phyloP scores from a whole-genome alignment of 2,329 filamentous ascomycete species.

The Boeremia lycopersici region DNA sequence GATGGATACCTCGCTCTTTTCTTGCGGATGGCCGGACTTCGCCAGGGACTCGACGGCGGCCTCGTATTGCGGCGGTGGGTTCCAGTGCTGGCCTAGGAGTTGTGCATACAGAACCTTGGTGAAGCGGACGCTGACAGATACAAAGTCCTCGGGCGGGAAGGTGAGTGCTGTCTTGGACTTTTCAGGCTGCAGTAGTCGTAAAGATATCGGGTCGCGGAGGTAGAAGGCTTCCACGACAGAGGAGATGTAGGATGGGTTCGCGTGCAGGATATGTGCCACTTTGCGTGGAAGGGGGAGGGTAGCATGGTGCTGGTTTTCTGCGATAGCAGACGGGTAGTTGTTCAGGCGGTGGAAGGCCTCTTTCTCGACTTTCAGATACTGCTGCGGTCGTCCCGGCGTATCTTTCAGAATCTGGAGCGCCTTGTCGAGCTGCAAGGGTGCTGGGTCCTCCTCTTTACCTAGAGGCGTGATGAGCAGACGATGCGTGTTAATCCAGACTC shows the following conservation, averaged over 20 bases:
- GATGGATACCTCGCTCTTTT: slow-evolving; percentile 74
- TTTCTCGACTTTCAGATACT: slow-evolving; percentile 76
- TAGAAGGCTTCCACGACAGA: slow-evolving; percentile 92
- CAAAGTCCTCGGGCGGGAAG: slow-evolving; percentile 80
- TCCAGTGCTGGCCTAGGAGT: slow-evolving; percentile 82
- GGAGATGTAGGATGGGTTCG: slow-evolving; percentile 75
- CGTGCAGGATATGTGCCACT: slow-evolving; percentile 78
- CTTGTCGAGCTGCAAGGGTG: slow-evolving; percentile 64
- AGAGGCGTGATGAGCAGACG: slow-evolving; percentile 75
- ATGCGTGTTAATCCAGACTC: slow-evolving; percentile 85
- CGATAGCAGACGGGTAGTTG: slow-evolving; percentile 80
- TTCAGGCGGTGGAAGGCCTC: slow-evolving; percentile 89
- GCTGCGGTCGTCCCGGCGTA: slow-evolving; percentile 65
- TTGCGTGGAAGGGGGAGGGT: slow-evolving; percentile 78
- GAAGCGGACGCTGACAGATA: slow-evolving; percentile 79
- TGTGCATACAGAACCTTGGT: slow-evolving; percentile 92
- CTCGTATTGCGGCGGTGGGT: slow-evolving; percentile 64
- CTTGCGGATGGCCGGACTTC: slow-evolving; percentile 40
- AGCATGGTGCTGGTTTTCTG: slow-evolving; percentile 76
- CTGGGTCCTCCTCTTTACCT: slow-evolving; percentile 34
- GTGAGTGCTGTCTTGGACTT: slow-evolving; percentile 57
- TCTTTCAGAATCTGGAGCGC: slow-evolving; percentile 67
- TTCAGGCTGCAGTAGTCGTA: slow-evolving; percentile 68
- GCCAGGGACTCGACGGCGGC: slow-evolving; percentile 45
- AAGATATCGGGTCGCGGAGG: slow-evolving; percentile 77